A percentile compares a stretch with the other conserved stretches of the same genome.
These are phyloP conservation scores for Hypoxylon sp. DNA, from an alignment of 2,329 filamentous ascomycete species.

Conservation along the genomic window DNA sequence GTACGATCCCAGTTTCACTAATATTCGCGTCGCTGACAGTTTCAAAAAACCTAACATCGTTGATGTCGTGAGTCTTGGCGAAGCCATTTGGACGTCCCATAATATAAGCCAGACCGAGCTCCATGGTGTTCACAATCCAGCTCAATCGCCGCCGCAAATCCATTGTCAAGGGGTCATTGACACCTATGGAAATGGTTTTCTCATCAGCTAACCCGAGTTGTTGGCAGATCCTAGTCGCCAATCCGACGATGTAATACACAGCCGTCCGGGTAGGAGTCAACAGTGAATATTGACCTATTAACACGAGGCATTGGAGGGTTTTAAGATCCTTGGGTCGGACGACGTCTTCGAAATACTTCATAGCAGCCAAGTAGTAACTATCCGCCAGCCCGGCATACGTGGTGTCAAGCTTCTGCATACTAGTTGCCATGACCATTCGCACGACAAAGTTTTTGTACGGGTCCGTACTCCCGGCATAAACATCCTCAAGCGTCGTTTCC, in stretches of 20 bases:
- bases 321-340: slow-evolving; percentile 89
- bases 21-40: slow-evolving; percentile 87
- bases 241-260: slow-evolving; percentile 91
- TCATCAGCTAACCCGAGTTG: slow-evolving; percentile 90
- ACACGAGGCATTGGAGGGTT: slow-evolving; percentile 87
- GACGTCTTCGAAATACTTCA: slow-evolving; percentile 85
- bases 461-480: slow-evolving; percentile 81
- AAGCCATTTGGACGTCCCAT: slow-evolving; percentile 90
- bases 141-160: slow-evolving; percentile 91
- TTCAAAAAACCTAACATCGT: slow-evolving; percentile 89
- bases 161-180: slow-evolving; percentile 78
- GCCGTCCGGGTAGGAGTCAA: slow-evolving; percentile 92
- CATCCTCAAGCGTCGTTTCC: slow-evolving; percentile 79
- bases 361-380: slow-evolving; percentile 91
- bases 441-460: slow-evolving; percentile 89
- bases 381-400: slow-evolving; percentile 94
- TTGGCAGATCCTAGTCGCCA: slow-evolving; percentile 88
- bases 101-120: slow-evolving; percentile 86
- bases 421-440: slow-evolving; percentile 93
- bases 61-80: slow-evolving; percentile 82
- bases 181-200: slow-evolving; percentile 79
- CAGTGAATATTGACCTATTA: slow-evolving; percentile 92
- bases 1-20: slow-evolving; percentile 78
- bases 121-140: slow-evolving; percentile 91
- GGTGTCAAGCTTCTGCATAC: slow-evolving; percentile 89